Evolutionary conservation across 2,329 filamentous ascomycete genomes (phyloP), one percentile per base, ranked within the genome.

Genomic region (Xylaria sp.): DNA sequence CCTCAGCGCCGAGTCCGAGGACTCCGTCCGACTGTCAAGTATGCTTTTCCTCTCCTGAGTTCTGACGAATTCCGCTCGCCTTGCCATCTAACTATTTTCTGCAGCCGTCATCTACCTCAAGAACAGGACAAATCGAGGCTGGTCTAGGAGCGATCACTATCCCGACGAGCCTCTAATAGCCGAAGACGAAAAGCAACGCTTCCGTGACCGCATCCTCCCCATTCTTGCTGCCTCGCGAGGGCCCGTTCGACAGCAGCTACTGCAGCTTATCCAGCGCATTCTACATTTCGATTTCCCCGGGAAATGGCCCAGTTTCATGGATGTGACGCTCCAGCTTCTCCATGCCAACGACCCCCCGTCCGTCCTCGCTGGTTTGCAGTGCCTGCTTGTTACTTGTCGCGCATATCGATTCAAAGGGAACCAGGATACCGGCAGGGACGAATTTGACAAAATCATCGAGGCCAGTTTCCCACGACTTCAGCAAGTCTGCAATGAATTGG

Each of bases 31-130:
- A 78, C 87, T 98, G 66, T 95, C 95, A 70, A 93, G 95, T 98
- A 92, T 78, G 90, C 84, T 47, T 16, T 35, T 63, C 69, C 63
- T 62, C 65, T 63, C 58, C 58, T 60, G 47, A 51, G 65, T 60
- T 29, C 62, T 47, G 66, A 23, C 59, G 29, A 50, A 48, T 18
- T 29, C 37, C 29, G 29, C 40, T 42, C 35, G 29, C 50, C 58
- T 21, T 35, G 54, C 57, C 57, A 37, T 65, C 73, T 75, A 63
- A 75, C 66, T 65, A 65, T 12, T 60, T 61, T 66, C 57, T 70
- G 71, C 81, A 98, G 95, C 94, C 78, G 94, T 95, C 78, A 93
- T 99, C 76, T 99, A 98, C 83, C 90, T 98, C 80, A 99, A 99
- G 85, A 98, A 99, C 84, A 92, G 94, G 79, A 92, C 98, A 80